phyloP scores from a whole-genome alignment of 1,139 yeast genomes.

The Hyphopichia wangnamkhiaoensis region DNA sequence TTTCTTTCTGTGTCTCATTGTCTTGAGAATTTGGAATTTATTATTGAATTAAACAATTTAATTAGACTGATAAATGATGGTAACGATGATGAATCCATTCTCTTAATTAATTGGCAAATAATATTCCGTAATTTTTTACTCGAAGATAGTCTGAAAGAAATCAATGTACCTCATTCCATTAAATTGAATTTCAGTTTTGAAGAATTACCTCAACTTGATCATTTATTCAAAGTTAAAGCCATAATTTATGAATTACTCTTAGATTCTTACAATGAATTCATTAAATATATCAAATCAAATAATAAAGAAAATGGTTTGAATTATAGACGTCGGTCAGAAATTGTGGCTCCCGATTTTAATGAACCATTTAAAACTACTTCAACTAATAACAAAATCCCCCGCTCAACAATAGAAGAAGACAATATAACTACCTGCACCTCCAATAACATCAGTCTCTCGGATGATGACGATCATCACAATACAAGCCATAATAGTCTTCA shows the following conservation, averaged over 20 bases:
- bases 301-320: slow-evolving; percentile 2
- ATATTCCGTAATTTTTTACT: slow-evolving; percentile 27
- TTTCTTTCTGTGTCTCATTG: slow-evolving; percentile 34
- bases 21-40: slow-evolving; percentile 38
- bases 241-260: slow-evolving; percentile 33
- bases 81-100: neutral
- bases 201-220: slow-evolving; percentile 15
- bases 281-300: slow-evolving; percentile 18
- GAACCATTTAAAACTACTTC: neutral
- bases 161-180: slow-evolving; percentile 31
- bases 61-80: slow-evolving; percentile 12
- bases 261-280: slow-evolving; percentile 37
- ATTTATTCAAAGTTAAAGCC: slow-evolving; percentile 19
- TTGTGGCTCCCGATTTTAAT: slow-evolving; percentile 7
- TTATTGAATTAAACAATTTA: slow-evolving; percentile 29
- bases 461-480: neutral
- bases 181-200: slow-evolving; percentile 14
- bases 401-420: slow-evolving; percentile 5
- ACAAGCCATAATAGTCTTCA: too few species aligned
- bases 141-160: slow-evolving; percentile 32
- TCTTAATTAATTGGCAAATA: slow-evolving; percentile 22
- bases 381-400: slow-evolving; percentile 5
- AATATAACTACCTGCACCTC: neutral
- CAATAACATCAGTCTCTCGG: neutral
- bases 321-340: slow-evolving; percentile 8